A percentile compares a stretch with the other conserved stretches of the same genome.
phyloP scores from a whole-genome alignment of 73 alveolate species.

The Paramecium sonneborni region DNA sequence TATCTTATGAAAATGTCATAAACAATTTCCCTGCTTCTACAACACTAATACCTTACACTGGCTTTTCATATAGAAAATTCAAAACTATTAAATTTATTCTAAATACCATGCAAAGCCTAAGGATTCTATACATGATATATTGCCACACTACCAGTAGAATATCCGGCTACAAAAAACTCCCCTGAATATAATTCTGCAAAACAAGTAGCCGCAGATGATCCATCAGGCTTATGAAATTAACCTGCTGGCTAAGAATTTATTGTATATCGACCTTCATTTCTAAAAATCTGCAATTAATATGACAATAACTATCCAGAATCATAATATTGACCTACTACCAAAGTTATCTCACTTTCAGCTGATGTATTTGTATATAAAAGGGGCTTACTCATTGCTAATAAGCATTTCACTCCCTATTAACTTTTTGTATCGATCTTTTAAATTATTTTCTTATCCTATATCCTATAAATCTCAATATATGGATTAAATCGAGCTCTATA shows the following conservation, averaged over 20 bases:
- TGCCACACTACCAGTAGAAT: slow-evolving; percentile 54
- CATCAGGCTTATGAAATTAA: slow-evolving; percentile 26
- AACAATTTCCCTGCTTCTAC: not conserved
- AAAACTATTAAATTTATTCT: not conserved
- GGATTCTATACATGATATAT: slow-evolving; percentile 22
- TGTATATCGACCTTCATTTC: slow-evolving; percentile 34
- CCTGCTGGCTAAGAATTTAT: slow-evolving; percentile 31
- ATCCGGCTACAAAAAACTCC: slow-evolving; percentile 55
- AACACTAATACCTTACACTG: not conserved
- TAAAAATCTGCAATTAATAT: slow-evolving; percentile 14
- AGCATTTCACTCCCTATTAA: slow-evolving; percentile 46
- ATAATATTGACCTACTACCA: slow-evolving; percentile 48
- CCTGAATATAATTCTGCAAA: slow-evolving; percentile 55
- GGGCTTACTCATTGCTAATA: slow-evolving; percentile 45
- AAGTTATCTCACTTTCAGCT: slow-evolving; percentile 49
- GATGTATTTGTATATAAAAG: not conserved
- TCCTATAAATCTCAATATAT: slow-evolving; percentile 32
- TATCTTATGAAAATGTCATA: slow-evolving; percentile 27
- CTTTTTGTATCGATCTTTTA: slow-evolving; percentile 55
- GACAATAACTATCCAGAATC: slow-evolving; percentile 8
- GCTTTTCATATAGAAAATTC: not conserved
- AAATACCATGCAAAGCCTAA: slow-evolving; percentile 11
- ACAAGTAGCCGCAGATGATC: slow-evolving; percentile 44
- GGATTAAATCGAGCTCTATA: slow-evolving; percentile 45
- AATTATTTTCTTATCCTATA: slow-evolving; percentile 17